A percentile compares a stretch with the other conserved stretches of the same genome.
These are phyloP conservation scores for Phialophora tarda DNA, from an alignment of 2,329 filamentous ascomycete genomes.

Conservation along the genomic window DNA sequence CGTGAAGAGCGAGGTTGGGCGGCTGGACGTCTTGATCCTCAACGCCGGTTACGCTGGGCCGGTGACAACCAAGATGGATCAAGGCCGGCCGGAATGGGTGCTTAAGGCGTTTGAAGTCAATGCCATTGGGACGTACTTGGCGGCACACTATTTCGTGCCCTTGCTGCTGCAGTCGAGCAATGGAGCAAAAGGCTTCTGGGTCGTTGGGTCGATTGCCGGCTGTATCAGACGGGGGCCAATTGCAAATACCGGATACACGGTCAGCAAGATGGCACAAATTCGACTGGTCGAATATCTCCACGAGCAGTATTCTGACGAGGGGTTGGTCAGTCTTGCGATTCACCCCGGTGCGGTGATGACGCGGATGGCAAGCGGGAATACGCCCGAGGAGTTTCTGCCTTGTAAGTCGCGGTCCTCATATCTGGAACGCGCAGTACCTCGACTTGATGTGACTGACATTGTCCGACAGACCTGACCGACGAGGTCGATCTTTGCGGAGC, in stretches of 20 bases:
- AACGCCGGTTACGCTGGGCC: slow-evolving; percentile 44
- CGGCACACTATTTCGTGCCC: slow-evolving; percentile 47
- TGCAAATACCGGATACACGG: slow-evolving; percentile 49
- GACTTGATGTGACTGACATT: slow-evolving; percentile 4
- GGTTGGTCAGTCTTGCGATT: slow-evolving; percentile 42
- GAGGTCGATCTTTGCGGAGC: slow-evolving; percentile 40
- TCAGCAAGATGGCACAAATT: slow-evolving; percentile 48
- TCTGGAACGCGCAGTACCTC: neutral
- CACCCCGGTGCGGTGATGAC: slow-evolving; percentile 48
- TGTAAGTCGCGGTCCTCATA: slow-evolving; percentile 21
- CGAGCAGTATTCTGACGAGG: slow-evolving; percentile 43
- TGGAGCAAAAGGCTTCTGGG: slow-evolving; percentile 44
- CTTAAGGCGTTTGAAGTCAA: slow-evolving; percentile 48
- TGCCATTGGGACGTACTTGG: slow-evolving; percentile 47
- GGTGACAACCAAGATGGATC: slow-evolving; percentile 44
- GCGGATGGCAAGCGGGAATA: slow-evolving; percentile 44
- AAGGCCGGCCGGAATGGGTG: slow-evolving; percentile 45
- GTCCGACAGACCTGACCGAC: slow-evolving; percentile 35
- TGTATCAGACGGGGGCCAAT: slow-evolving; percentile 48
- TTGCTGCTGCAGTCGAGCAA: slow-evolving; percentile 40
- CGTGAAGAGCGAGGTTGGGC: slow-evolving; percentile 28
- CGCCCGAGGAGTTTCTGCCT: slow-evolving; percentile 37
- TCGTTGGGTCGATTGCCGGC: slow-evolving; percentile 43
- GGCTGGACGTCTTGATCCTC: slow-evolving; percentile 40
- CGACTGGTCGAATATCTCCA: slow-evolving; percentile 49